Base-by-base conservation (phyloP, 768 basidiomycete genomes). In the Hydnomerulius pinastri region DNA sequence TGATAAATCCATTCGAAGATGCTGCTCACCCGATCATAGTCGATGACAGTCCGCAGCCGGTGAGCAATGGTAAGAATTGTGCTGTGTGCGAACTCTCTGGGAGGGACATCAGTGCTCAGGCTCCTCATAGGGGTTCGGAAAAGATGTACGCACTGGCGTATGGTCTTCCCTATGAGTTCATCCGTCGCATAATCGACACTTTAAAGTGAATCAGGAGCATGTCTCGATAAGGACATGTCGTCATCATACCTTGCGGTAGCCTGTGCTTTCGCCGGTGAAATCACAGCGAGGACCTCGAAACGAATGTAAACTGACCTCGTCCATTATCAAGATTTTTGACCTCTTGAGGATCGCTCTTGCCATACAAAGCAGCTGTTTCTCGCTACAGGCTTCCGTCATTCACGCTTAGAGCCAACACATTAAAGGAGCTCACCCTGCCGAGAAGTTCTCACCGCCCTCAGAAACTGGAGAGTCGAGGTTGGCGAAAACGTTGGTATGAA, bases 331-430 rank as follows among this genome's bases (percentile, higher is more conserved):
- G 12, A 93, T 74, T 58, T 80, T 90, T 35, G 87, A 85, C 7
- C 87, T 76, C 65, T 87, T 87, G 21, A 93, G 66, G 53, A 93
- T 90, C 2, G 91, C 90, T 46, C 90, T 77, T 5, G 91, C 91
- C 90, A 93, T 91, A 63, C 90, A 91, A 7, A 92, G 73, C n/a
- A 92, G 67, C 66, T 92, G 90, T 60, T 90, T 91, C 70, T 92
- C 87, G 25, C 85, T 84, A n/a, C n/a, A n/a, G n/a, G n/a, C n/a
- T n/a, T n/a, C n/a, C n/a, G n/a, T n/a, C n/a, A n/a, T n/a, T n/a
- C n/a, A n/a, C n/a, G n/a, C n/a, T n/a, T n/a, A n/a, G n/a, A n/a
- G n/a, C n/a, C n/a, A n/a, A n/a, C n/a, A n/a, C n/a, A n/a, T n/a
- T n/a, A n/a, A n/a, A n/a, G n/a, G n/a, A n/a, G n/a, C n/a, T n/a